Evolutionary conservation across 768 basidiomycete species (phyloP).

Genomic region (Amylocystis lapponica): DNA sequence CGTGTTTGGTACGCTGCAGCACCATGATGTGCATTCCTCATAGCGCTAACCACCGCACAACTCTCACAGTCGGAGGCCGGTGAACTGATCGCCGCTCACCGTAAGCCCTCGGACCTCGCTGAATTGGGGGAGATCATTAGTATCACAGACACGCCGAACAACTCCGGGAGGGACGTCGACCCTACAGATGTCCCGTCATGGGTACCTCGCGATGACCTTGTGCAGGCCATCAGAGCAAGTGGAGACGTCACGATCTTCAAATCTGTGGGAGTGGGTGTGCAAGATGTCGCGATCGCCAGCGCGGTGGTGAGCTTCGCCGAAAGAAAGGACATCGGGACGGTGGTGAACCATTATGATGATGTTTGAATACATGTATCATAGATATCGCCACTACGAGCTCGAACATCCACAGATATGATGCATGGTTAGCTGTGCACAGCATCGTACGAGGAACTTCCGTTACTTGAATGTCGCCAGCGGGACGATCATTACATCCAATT

Average conservation of each 20-base stretch:
- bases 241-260: constrained; percentile 72
- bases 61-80: constrained; percentile 55
- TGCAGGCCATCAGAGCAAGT: constrained; percentile 11
- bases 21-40: neutral
- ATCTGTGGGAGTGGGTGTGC: constrained; percentile 82
- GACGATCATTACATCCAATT: too few species aligned
- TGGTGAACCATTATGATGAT: constrained; percentile 25
- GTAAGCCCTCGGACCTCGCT: constrained; percentile 36
- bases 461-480: too few species aligned
- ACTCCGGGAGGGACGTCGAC: too few species aligned
- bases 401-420: neutral
- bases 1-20: constrained; percentile 39
- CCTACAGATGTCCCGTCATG: constrained; percentile 1
- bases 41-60: neutral
- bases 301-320: constrained; percentile 62
- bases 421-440: too few species aligned
- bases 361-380: neutral
- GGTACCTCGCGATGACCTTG: constrained; percentile 5
- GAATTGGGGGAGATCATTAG: constrained; percentile 67
- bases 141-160: too few species aligned
- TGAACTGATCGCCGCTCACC: constrained; percentile 60
- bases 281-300: constrained; percentile 78
- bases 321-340: constrained; percentile 44
- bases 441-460: too few species aligned
- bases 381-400: neutral